phyloP scores from a whole-genome alignment of 306 rosid genomes.

The Cucumis hystrix region DNA sequence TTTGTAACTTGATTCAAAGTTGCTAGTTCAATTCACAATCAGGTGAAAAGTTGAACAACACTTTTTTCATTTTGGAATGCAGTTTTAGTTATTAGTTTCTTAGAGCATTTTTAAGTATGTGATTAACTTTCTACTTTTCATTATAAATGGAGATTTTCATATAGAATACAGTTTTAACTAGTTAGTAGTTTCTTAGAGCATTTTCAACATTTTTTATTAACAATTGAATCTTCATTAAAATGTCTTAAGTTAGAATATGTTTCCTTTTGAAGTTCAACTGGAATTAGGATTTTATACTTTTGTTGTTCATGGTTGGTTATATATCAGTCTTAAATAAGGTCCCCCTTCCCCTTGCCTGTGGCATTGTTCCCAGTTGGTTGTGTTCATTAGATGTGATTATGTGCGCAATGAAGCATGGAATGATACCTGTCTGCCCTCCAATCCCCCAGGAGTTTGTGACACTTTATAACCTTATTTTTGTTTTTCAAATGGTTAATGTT shows the following conservation, averaged over 20 bases:
- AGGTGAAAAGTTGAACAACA: not conserved
- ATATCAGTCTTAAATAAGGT: no score
- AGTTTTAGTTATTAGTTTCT: not conserved
- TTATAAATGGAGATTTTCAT: no score
- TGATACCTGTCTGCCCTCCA: not conserved
- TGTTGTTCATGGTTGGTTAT: no score
- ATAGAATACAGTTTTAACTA: no score
- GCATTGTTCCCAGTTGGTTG: no score
- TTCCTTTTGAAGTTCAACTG: not conserved
- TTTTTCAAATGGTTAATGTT: no score
- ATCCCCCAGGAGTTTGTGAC: not conserved
- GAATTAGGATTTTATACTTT: no score
- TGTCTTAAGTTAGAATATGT: not conserved
- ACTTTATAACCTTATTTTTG: no score
- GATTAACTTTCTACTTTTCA: no score
- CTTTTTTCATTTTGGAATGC: not conserved
- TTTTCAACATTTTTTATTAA: not conserved
- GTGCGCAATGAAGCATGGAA: not conserved
- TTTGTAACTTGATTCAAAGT: not conserved
- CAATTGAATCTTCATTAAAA: not conserved
- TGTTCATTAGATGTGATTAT: no score
- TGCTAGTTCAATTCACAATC: not conserved
- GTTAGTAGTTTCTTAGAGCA: not conserved
- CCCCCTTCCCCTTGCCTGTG: no score
- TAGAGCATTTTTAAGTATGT: not conserved